Conservation (phyloP, 116 monocot species). For the Cymodocea nodosa region DNA sequence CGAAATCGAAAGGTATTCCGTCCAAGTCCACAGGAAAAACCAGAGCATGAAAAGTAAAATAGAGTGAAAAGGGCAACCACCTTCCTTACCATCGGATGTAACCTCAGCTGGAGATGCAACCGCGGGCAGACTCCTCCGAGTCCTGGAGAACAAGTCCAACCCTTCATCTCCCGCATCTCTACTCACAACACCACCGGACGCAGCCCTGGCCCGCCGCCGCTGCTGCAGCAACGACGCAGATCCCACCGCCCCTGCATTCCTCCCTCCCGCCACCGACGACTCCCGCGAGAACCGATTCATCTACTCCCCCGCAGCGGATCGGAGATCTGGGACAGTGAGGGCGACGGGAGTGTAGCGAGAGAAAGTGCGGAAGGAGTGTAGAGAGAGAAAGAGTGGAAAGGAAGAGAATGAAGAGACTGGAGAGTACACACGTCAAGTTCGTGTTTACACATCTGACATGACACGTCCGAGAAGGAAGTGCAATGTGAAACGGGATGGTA, state of each 20-base stretch:
- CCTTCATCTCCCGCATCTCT: conserved; percentile 15
- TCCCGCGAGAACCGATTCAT: conserved; percentile 14
- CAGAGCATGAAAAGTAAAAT: not conserved
- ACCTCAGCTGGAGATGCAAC: conserved; percentile 1
- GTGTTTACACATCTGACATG: not conserved
- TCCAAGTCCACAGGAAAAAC: not conserved
- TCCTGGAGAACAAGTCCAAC: conserved; percentile 13
- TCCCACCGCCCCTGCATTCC: not conserved
- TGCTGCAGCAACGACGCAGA: conserved; percentile 1
- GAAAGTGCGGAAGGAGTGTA: not conserved
- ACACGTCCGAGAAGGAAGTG: not conserved
- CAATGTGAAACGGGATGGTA: too few relatives aligned
- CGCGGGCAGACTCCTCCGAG: conserved; percentile 4
- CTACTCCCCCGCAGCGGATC: not conserved
- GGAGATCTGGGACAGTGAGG: not conserved
- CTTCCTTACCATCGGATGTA: conserved; percentile 6
- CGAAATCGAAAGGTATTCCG: not conserved
- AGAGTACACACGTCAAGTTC: not conserved
- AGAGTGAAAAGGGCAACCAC: not conserved
- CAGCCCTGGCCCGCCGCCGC: conserved; percentile 2
- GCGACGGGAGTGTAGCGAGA: not conserved
- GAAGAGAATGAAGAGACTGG: not conserved
- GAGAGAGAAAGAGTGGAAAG: conserved; percentile 4
- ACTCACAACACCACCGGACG: not conserved
- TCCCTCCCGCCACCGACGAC: conserved; percentile 3